These are phyloP conservation scores for Globisporangium polare DNA, from an alignment of 352 stramenopile genomes.

Conservation along the genomic window DNA sequence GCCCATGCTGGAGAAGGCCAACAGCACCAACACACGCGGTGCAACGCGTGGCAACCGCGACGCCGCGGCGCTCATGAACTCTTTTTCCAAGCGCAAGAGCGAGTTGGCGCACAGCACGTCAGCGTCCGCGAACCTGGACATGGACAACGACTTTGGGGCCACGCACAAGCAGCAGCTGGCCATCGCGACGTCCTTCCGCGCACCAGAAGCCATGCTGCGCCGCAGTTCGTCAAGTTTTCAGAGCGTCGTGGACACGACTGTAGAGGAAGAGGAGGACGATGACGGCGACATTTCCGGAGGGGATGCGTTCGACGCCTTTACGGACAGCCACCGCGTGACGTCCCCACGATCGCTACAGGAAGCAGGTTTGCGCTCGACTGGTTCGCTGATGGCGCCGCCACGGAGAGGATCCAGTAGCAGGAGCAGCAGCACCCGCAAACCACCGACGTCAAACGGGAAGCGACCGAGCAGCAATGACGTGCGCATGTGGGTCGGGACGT, in stretches of 20 bases:
- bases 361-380: slow-evolving; percentile 37
- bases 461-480: slow-evolving; percentile 46
- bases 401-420: neutral
- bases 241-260: slow-evolving; percentile 23
- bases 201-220: slow-evolving; percentile 17
- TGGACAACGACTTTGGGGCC: slow-evolving; percentile 31
- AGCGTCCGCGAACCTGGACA: slow-evolving; percentile 16
- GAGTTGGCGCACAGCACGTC: slow-evolving; percentile 40
- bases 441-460: slow-evolving; percentile 16
- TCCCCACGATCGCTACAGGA: slow-evolving; percentile 68
- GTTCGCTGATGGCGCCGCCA: slow-evolving; percentile 30
- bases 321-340: slow-evolving; percentile 26
- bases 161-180: slow-evolving; percentile 39
- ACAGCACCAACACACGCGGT: slow-evolving; percentile 43
- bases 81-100: slow-evolving; percentile 35
- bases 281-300: slow-evolving; percentile 8
- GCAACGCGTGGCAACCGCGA: slow-evolving; percentile 24
- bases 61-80: slow-evolving; percentile 22
- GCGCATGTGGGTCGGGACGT: slow-evolving; percentile 79
- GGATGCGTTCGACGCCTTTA: slow-evolving; percentile 2
- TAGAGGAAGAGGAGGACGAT: slow-evolving; percentile 31
- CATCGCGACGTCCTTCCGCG: slow-evolving; percentile 32
- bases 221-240: slow-evolving; percentile 21
- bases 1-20: slow-evolving; percentile 20
- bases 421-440: slow-evolving; percentile 7